These are phyloP conservation scores for Aspergillus vadensis DNA, from an alignment of 2,329 filamentous ascomycete species.

Conservation along the genomic window DNA sequence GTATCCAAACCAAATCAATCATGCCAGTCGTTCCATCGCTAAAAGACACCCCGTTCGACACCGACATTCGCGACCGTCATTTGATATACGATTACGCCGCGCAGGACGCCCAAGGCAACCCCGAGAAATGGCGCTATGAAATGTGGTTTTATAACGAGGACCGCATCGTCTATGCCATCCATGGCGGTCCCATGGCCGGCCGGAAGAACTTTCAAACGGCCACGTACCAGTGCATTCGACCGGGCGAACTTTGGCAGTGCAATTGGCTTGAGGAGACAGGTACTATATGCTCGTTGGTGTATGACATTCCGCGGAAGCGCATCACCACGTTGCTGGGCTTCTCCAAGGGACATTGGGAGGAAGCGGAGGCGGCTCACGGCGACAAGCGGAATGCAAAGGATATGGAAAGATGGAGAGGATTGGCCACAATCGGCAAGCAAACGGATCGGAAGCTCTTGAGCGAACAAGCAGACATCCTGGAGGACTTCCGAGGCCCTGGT, in stretches of 20 bases:
- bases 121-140: constrained; percentile 63
- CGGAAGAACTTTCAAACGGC: constrained; percentile 57
- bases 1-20: not conserved
- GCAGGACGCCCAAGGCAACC: constrained; percentile 50
- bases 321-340: constrained; percentile 59
- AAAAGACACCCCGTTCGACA: constrained; percentile 44
- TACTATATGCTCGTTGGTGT: constrained; percentile 58
- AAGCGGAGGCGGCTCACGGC: constrained; percentile 54
- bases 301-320: constrained; percentile 53
- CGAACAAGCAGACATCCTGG: constrained; percentile 56
- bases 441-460: constrained; percentile 54
- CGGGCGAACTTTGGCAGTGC: constrained; percentile 61
- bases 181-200: constrained; percentile 62
- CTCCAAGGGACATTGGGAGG: constrained; percentile 59
- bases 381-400: constrained; percentile 58
- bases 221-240: constrained; percentile 60
- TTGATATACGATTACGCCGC: constrained; percentile 61
- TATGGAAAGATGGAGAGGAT: constrained; percentile 54
- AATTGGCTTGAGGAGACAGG: constrained; percentile 65
- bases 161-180: constrained; percentile 60
- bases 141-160: constrained; percentile 62
- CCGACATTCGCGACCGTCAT: constrained; percentile 57
- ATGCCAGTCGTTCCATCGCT: constrained; percentile 27
- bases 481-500: constrained; percentile 55
- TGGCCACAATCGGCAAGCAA: constrained; percentile 56